Evolutionary conservation across 352 stramenopile species (phyloP).

Genomic region (Bremia lactucae): DNA sequence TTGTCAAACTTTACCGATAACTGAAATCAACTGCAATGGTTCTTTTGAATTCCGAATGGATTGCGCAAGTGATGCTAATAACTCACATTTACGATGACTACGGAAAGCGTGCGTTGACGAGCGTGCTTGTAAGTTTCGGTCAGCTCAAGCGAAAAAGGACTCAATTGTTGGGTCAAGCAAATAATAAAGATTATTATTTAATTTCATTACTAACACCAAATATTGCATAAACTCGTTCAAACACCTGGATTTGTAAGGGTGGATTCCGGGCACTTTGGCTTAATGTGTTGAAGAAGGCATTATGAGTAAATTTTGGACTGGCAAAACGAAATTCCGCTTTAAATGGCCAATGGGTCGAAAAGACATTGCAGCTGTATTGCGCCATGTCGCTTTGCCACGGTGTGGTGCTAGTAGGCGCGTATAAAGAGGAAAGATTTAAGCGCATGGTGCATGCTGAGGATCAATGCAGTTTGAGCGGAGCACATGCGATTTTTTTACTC

Average conservation of each 20-base stretch:
- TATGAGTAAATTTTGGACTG: constrained; percentile 86
- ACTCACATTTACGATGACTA: constrained; percentile 99
- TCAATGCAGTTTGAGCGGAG: constrained; percentile 89
- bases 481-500: constrained; percentile 99
- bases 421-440: constrained; percentile 95
- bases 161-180: constrained; percentile 27
- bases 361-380: constrained; percentile 98
- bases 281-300: constrained; percentile 82
- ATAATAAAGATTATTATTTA: constrained; percentile 87
- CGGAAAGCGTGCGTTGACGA: constrained; percentile 98
- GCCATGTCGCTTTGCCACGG: constrained; percentile 95
- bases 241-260: constrained; percentile 94
- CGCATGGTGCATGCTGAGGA: constrained; percentile 88
- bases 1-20: constrained; percentile 95
- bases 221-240: constrained; percentile 98
- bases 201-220: constrained; percentile 96
- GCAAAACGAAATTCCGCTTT: constrained; percentile 83
- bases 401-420: constrained; percentile 98
- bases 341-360: constrained; percentile 93
- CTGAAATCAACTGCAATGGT: constrained; percentile 99
- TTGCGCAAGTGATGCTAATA: constrained; percentile 99
- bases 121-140: constrained; percentile 95
- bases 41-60: constrained; percentile 96
- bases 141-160: constrained; percentile 93
- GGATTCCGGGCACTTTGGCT: constrained; percentile 92